Evolutionary conservation across 306 rosid species (phyloP).

Genomic region (Myrica gale): DNA sequence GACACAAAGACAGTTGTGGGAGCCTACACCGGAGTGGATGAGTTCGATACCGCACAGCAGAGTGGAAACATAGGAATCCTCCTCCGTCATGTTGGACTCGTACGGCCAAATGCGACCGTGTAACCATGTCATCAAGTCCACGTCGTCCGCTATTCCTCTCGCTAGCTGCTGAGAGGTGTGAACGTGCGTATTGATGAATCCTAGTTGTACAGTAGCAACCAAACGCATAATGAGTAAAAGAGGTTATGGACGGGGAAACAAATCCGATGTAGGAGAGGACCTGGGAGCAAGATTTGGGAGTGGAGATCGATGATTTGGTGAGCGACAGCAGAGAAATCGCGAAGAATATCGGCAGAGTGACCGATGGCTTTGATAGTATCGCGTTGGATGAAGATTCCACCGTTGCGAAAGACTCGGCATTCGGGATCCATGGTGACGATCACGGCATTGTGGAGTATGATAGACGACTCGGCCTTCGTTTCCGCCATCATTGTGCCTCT

Average conservation of each 20-base stretch:
- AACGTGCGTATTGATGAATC: constrained; percentile 79
- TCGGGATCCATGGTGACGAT: constrained; percentile 72
- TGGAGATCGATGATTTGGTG: constrained; percentile 46
- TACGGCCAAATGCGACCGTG: constrained; percentile 88
- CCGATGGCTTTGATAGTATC: constrained; percentile 60
- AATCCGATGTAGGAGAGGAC: constrained; percentile 26
- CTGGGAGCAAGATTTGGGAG: constrained; percentile 71
- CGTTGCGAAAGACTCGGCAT: constrained; percentile 56
- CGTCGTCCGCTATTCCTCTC: constrained; percentile 91
- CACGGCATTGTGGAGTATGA: constrained; percentile 50
- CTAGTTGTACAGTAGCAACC: constrained; percentile 23
- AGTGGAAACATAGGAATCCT: constrained; percentile 75
- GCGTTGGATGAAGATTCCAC: constrained; percentile 55
- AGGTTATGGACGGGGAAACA: not conserved
- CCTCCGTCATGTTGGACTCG: constrained; percentile 73
- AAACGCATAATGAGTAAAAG: not conserved
- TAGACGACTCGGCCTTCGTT: constrained; percentile 19
- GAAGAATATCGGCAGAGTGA: constrained; percentile 50
- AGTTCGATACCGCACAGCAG: constrained; percentile 82
- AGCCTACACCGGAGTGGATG: constrained; percentile 67
- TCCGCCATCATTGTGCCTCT: constrained; percentile 12
- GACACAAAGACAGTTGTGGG: not conserved
- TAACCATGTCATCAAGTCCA: constrained; percentile 83
- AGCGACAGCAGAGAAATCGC: constrained; percentile 41
- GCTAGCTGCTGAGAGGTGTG: constrained; percentile 81